These are phyloP conservation scores for Leishmania turanica DNA, from an alignment of 208 protist species.

Conservation along the genomic window DNA sequence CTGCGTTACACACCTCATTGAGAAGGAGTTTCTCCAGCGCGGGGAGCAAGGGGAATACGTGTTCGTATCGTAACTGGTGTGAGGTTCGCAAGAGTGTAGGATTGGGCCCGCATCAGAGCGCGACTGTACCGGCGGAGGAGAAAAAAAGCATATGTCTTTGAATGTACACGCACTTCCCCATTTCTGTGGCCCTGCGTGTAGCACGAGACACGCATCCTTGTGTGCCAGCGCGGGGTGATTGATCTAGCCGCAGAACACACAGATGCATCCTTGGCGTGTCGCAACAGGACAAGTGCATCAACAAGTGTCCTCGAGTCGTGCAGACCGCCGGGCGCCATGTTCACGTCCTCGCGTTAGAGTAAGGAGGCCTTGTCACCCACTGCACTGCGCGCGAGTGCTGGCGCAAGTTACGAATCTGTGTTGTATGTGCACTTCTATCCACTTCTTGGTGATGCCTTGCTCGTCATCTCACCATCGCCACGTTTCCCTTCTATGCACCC, in stretches of 20 bases:
- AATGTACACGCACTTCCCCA: background rate
- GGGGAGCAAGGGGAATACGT: constrained; percentile 46
- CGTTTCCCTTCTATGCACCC: background rate
- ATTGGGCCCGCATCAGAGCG: background rate
- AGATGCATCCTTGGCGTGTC: background rate
- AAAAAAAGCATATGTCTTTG: background rate
- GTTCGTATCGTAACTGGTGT: constrained; percentile 37
- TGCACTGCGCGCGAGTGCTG: background rate
- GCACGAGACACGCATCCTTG: background rate
- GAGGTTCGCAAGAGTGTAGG: background rate
- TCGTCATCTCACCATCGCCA: background rate
- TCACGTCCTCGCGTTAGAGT: background rate
- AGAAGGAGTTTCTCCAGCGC: constrained; percentile 64
- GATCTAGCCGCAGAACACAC: background rate
- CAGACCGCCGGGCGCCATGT: background rate
- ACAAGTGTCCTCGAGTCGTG: background rate
- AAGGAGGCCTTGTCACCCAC: background rate
- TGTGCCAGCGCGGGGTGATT: too few species aligned
- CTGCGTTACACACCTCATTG: constrained; percentile 50
- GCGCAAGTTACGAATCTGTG: background rate
- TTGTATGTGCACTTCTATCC: background rate
- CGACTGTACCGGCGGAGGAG: background rate
- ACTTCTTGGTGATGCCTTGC: background rate
- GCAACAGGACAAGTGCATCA: background rate
- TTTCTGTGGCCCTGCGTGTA: background rate